A percentile compares a stretch with the other conserved stretches of the same genome.
Evolutionary conservation across 2,329 filamentous ascomycete genomes (phyloP).

Genomic region (Nannizzia gypsea): DNA sequence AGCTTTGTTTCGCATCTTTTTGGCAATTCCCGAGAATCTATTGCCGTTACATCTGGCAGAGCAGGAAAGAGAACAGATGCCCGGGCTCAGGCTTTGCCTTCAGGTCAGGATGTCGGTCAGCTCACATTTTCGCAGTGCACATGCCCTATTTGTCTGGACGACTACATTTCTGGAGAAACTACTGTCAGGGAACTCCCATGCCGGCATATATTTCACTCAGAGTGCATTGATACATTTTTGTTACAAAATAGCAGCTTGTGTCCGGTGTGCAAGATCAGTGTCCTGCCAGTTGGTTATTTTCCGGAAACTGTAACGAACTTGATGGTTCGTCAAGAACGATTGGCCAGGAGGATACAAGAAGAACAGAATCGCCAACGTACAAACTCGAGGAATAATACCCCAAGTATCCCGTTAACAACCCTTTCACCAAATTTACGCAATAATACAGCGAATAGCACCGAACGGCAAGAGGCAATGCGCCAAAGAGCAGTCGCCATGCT

Average conservation of each 20-base stretch:
- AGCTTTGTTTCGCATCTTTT: neutral
- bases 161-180: constrained; percentile 57
- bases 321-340: constrained; percentile 73
- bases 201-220: constrained; percentile 83
- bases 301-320: constrained; percentile 62
- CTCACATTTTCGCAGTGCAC: constrained; percentile 51
- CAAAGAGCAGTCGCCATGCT: constrained; percentile 14
- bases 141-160: constrained; percentile 82
- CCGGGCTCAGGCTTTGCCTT: neutral
- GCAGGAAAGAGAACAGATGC: neutral
- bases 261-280: constrained; percentile 77
- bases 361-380: neutral
- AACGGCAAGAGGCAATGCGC: constrained; percentile 13
- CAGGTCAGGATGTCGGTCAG: neutral
- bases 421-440: neutral
- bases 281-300: constrained; percentile 57
- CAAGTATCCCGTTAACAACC: neutral
- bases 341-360: constrained; percentile 21
- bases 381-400: neutral
- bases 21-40: neutral
- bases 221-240: constrained; percentile 81
- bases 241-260: constrained; percentile 71
- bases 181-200: constrained; percentile 78
- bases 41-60: neutral
- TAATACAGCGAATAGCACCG: neutral